These are phyloP conservation scores for Saturnispora ahearnii DNA, from an alignment of 805 yeast species.

Conservation along the genomic window DNA sequence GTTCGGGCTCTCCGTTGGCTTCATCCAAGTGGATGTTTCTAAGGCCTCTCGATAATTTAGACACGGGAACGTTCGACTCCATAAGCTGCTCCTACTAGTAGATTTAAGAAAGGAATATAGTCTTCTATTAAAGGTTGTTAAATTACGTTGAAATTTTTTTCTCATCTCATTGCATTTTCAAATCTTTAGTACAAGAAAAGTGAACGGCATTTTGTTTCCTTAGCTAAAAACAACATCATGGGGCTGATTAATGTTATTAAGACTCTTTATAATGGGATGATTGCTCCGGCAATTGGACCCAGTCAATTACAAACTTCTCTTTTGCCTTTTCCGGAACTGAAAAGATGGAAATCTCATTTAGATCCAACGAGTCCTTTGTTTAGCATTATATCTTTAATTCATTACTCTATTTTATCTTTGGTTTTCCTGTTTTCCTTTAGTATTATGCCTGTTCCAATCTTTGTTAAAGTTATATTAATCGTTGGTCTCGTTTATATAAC, in stretches of 20 bases:
- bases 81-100: not conserved
- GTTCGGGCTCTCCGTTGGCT: constrained; percentile 7
- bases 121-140: no score
- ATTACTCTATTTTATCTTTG: constrained; percentile 15
- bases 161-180: no score
- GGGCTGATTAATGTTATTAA: not conserved
- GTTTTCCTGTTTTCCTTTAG: constrained; percentile 19
- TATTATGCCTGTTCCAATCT: constrained; percentile 17
- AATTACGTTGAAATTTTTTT: no score
- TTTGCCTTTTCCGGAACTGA: not conserved
- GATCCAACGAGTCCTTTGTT: not conserved
- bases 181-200: no score
- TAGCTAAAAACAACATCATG: not conserved
- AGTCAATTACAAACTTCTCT: not conserved
- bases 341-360: not conserved
- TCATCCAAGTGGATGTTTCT: not conserved
- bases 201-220: no score
- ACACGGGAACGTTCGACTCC: not conserved
- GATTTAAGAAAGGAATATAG: no score
- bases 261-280: not conserved
- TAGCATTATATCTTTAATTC: constrained; percentile 5
- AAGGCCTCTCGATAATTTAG: not conserved
- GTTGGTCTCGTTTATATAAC: constrained; percentile 25
- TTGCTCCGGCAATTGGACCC: not conserved
- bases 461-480: constrained; percentile 12